Evolutionary conservation across 805 yeast genomes (phyloP).

Genomic region (Saccharomyces jurei): DNA sequence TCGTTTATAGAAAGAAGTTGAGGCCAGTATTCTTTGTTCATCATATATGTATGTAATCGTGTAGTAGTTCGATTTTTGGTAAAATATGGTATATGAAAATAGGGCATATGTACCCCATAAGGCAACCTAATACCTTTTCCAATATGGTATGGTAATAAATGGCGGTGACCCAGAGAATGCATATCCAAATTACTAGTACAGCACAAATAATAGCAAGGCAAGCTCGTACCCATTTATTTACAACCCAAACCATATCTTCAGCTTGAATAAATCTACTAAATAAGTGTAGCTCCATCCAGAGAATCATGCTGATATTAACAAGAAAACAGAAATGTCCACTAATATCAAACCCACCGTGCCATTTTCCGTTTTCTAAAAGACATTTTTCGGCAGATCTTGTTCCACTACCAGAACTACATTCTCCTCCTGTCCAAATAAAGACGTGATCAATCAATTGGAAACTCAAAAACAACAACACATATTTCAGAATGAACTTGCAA

Average conservation of each 20-base stretch:
- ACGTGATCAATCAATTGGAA: slow-evolving; percentile 29
- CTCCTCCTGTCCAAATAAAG: slow-evolving; percentile 31
- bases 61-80: slow-evolving; percentile 11
- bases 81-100: slow-evolving; percentile 35
- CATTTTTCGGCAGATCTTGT: slow-evolving; percentile 30
- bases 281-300: slow-evolving; percentile 31
- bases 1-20: slow-evolving; percentile 1
- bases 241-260: slow-evolving; percentile 4
- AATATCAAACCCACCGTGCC: slow-evolving; percentile 46
- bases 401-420: slow-evolving; percentile 17
- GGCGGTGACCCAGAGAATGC: slow-evolving; percentile 58
- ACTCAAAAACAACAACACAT: slow-evolving; percentile 13
- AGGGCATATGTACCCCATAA: slow-evolving; percentile 52
- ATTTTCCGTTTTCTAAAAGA: slow-evolving; percentile 28
- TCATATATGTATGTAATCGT: not conserved
- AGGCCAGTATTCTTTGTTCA: not conserved
- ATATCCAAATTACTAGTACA: slow-evolving; percentile 45
- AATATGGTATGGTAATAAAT: slow-evolving; percentile 70
- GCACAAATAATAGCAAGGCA: slow-evolving; percentile 4
- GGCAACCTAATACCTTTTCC: slow-evolving; percentile 67
- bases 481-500: slow-evolving; percentile 23
- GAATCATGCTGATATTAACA: slow-evolving; percentile 35
- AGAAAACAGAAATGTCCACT: slow-evolving; percentile 47
- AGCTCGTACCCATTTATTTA: slow-evolving; percentile 3
- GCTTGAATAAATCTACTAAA: slow-evolving; percentile 8